Conservation (phyloP, 768 basidiomycete species). For the Amanita exitialis region DNA sequence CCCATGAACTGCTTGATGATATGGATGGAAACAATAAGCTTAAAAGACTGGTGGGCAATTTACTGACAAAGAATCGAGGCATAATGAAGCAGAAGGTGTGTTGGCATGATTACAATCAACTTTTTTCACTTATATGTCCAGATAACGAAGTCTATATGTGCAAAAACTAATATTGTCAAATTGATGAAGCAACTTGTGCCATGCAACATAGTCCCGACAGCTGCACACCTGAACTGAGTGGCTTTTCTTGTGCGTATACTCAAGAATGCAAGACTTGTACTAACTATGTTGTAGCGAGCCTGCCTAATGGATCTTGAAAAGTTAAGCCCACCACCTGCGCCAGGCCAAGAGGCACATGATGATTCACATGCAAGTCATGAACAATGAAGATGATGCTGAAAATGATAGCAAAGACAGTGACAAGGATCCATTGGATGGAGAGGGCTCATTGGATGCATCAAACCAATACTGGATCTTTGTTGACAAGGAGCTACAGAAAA, state of each 20-base stretch:
- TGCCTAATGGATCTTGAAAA: no score
- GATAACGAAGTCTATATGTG: not conserved
- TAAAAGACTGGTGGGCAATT: not conserved
- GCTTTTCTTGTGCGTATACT: constrained; percentile 1
- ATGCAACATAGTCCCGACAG: not conserved
- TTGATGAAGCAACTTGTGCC: not conserved
- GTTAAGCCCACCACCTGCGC: no score
- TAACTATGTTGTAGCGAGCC: no score
- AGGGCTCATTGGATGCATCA: not conserved
- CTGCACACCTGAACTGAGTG: not conserved
- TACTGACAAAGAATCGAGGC: not conserved
- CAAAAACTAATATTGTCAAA: not conserved
- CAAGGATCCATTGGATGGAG: not conserved
- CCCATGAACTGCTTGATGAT: not conserved
- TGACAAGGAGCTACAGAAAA: not conserved
- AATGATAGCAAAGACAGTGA: not conserved
- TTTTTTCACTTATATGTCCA: not conserved
- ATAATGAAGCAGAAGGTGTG: constrained; percentile 2
- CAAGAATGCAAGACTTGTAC: no score
- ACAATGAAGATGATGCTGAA: not conserved
- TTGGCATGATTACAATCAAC: not conserved
- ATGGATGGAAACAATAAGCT: not conserved
- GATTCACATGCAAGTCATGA: no score
- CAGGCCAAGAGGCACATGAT: no score
- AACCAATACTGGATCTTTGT: constrained; percentile 1